Percentiles rank a stretch among this genome's conserved stretches.
Conservation (phyloP, 352 stramenopile species). For the Stephanocyclus meneghinianus region DNA sequence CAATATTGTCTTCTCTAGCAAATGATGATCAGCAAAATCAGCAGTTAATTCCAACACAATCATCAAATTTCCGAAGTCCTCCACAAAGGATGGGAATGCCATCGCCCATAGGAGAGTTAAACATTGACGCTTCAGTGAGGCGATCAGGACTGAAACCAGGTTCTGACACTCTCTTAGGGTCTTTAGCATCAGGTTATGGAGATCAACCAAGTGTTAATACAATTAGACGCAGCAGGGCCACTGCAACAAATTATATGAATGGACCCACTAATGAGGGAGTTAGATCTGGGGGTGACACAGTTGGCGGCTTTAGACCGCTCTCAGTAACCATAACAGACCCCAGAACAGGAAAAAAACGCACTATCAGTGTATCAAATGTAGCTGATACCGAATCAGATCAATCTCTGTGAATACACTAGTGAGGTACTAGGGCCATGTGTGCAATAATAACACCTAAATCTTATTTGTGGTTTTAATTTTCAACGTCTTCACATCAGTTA, state of each 20-base stretch:
- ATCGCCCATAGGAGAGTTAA: slow-evolving; percentile 13
- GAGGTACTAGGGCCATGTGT: too few species aligned
- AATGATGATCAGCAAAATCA: neutral
- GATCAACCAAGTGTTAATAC: neutral
- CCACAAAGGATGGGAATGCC: slow-evolving; percentile 1
- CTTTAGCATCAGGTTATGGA: neutral
- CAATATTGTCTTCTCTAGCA: slow-evolving; percentile 3
- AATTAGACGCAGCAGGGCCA: neutral
- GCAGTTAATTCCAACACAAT: neutral
- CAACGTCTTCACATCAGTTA: too few species aligned
- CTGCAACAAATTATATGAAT: neutral
- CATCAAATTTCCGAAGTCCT: slow-evolving; percentile 4
- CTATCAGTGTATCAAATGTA: slow-evolving; percentile 16
- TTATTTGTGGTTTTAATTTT: too few species aligned
- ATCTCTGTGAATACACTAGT: neutral
- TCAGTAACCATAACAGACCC: slow-evolving; percentile 14
- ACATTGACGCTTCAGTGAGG: slow-evolving; percentile 1
- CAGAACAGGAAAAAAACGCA: slow-evolving; percentile 14
- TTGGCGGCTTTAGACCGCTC: slow-evolving; percentile 10
- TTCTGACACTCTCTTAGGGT: slow-evolving; percentile 10
- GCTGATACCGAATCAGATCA: slow-evolving; percentile 12
- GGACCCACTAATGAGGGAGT: neutral
- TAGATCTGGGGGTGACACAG: slow-evolving; percentile 8
- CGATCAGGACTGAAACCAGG: slow-evolving; percentile 5
- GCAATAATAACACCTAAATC: too few species aligned